Evolutionary conservation across 257 asterid species (phyloP).

Genomic region (Jacaranda copaia): DNA sequence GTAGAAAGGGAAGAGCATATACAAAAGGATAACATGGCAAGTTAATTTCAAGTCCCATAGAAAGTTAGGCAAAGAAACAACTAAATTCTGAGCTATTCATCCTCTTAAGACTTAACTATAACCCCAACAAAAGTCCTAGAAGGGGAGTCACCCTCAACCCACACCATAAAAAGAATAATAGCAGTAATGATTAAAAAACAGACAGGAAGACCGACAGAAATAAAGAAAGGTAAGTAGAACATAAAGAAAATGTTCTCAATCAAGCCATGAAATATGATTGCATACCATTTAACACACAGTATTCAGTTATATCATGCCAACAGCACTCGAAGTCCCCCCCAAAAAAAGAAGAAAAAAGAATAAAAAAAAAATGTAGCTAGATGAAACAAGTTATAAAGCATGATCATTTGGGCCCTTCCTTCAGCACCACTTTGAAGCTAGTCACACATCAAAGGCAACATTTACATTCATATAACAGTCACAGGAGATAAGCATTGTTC

Average conservation of each 20-base stretch:
- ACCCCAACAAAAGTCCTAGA: neutral
- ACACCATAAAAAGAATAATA: slow-evolving; percentile 5
- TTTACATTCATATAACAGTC: slow-evolving; percentile 11
- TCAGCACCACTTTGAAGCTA: slow-evolving; percentile 7
- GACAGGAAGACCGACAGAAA: neutral
- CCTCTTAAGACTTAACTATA: neutral
- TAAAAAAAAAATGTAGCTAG: neutral
- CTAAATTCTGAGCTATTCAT: neutral
- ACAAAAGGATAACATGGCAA: slow-evolving; percentile 11
- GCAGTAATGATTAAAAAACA: too few species aligned
- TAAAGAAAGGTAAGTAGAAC: neutral
- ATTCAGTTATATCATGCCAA: neutral
- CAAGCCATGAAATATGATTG: neutral
- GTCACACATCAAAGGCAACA: slow-evolving; percentile 11
- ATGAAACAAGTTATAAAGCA: neutral
- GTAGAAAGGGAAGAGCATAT: neutral
- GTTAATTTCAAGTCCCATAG: slow-evolving; percentile 1
- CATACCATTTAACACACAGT: neutral
- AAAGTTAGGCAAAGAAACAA: neutral
- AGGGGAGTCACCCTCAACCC: neutral
- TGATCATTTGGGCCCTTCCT: slow-evolving; percentile 13
- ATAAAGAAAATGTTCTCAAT: neutral
- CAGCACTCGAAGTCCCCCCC: too few species aligned
- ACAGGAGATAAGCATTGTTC: neutral
- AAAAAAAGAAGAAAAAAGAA: neutral